Percentiles rank a stretch among this genome's conserved stretches.
Evolutionary conservation across 139 green algal species (phyloP).

Genomic region (Eudorina sp.): DNA sequence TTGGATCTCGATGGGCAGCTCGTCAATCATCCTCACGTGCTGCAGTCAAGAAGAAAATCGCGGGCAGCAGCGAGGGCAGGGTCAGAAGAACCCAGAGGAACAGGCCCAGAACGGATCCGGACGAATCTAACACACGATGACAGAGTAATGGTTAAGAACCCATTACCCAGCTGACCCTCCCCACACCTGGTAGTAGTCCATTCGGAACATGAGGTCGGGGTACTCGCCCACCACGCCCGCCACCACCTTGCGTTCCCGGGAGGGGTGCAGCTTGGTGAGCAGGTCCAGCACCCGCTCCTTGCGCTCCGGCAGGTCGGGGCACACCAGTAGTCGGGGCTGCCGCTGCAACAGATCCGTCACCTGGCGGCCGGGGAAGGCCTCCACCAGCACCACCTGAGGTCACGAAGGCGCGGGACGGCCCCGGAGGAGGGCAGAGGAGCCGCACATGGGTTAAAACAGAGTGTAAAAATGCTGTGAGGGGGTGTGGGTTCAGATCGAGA

Average conservation of each 20-base stretch:
- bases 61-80: no score
- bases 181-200: constrained; percentile 63
- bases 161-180: background rate
- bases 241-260: constrained; percentile 26
- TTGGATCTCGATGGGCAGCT: constrained; percentile 68
- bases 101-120: background rate
- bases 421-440: no score
- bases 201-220: constrained; percentile 62
- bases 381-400: constrained; percentile 32
- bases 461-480: no score
- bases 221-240: constrained; percentile 48
- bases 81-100: no score
- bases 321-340: constrained; percentile 47
- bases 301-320: constrained; percentile 29
- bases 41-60: background rate
- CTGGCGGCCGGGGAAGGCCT: constrained; percentile 40
- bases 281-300: background rate
- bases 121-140: background rate
- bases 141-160: background rate
- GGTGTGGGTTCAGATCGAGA: no score
- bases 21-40: constrained; percentile 55
- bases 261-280: constrained; percentile 55
- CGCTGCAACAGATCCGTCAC: constrained; percentile 46
- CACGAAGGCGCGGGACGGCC: no score
- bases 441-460: no score